Conservation (phyloP, 2,329 filamentous ascomycete genomes). For the Fusarium oxysporum region DNA sequence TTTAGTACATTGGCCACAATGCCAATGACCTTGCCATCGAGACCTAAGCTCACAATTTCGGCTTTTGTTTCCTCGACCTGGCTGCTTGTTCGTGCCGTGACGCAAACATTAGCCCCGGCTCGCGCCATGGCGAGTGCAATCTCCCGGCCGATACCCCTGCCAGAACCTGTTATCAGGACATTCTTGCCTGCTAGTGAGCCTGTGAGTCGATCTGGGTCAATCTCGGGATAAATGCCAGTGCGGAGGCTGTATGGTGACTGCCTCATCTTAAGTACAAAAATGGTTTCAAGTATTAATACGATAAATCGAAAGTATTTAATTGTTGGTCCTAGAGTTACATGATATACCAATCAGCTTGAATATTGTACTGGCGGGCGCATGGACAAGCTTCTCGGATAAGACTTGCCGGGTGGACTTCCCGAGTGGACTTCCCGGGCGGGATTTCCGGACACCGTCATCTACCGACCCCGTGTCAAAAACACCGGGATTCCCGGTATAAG, state of each 20-base stretch:
- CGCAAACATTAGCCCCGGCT: not conserved
- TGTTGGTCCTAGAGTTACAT: fast-evolving
- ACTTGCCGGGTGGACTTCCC: not conserved
- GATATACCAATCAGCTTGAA: not conserved
- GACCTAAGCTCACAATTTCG: not conserved
- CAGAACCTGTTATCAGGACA: not conserved
- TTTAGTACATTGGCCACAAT: not conserved
- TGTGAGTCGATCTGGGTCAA: not conserved
- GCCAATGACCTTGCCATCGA: not conserved
- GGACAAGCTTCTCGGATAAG: not conserved
- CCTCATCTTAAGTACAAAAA: not conserved
- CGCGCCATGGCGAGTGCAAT: not conserved
- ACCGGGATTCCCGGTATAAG: not conserved
- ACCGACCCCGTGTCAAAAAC: not conserved
- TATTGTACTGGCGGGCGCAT: fast-evolving
- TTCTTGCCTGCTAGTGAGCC: not conserved
- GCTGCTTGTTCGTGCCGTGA: not conserved
- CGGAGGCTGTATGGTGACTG: not conserved
- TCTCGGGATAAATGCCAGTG: not conserved
- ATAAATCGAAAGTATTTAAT: fast-evolving
- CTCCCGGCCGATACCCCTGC: not conserved
- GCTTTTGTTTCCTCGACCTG: not conserved
- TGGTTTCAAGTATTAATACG: too few species aligned
- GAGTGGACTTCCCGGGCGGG: not conserved
- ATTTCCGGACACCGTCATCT: not conserved